Conservation (phyloP, 2,329 filamentous ascomycete genomes). For the Pestalotiopsis fici region DNA sequence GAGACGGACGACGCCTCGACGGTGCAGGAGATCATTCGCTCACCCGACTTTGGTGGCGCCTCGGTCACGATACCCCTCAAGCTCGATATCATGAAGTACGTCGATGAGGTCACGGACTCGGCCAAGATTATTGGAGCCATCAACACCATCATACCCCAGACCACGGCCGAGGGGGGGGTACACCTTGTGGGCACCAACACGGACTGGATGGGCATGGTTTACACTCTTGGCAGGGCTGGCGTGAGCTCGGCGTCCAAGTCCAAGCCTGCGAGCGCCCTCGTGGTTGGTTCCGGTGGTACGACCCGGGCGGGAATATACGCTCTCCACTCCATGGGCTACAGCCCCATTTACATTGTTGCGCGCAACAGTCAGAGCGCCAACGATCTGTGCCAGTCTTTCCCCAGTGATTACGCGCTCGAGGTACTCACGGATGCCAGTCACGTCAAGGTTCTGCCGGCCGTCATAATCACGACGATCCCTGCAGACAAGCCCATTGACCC, state of each 20-base stretch:
- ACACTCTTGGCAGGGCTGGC: conserved; percentile 72
- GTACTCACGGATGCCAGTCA: conserved; percentile 53
- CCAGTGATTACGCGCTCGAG: conserved; percentile 68
- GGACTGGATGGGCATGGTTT: conserved; percentile 91
- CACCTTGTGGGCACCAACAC: conserved; percentile 86
- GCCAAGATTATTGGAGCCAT: conserved; percentile 86
- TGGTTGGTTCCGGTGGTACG: conserved; percentile 90
- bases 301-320: conserved; percentile 90
- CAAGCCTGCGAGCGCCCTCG: conserved; percentile 62
- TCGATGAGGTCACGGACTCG: conserved; percentile 80
- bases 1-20: conserved; percentile 71
- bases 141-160: conserved; percentile 81
- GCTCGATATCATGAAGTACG: conserved; percentile 76
- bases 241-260: conserved; percentile 42
- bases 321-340: conserved; percentile 79
- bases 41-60: conserved; percentile 82
- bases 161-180: conserved; percentile 37
- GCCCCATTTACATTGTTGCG: conserved; percentile 84
- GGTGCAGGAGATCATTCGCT: conserved; percentile 65
- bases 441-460: conserved; percentile 55
- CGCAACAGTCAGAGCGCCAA: conserved; percentile 71
- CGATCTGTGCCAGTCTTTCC: conserved; percentile 71
- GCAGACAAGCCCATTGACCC: conserved; percentile 82
- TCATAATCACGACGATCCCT: conserved; percentile 89
- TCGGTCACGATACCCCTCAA: conserved; percentile 97